Conservation (phyloP, 306 rosid species). For the Pyrus communis region DNA sequence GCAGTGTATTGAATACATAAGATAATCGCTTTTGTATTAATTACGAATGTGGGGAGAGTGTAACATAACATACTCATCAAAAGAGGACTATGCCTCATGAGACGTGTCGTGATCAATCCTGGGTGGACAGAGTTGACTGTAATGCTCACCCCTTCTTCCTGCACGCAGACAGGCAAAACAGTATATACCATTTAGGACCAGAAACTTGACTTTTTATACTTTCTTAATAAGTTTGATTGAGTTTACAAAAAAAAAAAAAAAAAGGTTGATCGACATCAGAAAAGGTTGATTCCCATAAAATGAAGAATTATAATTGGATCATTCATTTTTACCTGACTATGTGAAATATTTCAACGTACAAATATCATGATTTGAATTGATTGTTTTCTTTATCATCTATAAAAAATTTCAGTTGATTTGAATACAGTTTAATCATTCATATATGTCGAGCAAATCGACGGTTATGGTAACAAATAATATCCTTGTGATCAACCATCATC, state of each 20-base stretch:
- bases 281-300: too few species aligned
- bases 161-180: not conserved
- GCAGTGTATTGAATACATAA: not conserved
- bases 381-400: too few species aligned
- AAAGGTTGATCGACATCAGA: not conserved
- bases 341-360: too few species aligned
- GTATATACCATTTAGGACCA: not conserved
- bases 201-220: not conserved
- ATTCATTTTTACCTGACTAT: too few species aligned
- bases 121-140: constrained; percentile 87
- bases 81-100: constrained; percentile 70
- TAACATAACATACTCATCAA: constrained; percentile 51
- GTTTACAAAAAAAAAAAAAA: too few species aligned
- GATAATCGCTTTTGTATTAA: not conserved
- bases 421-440: too few species aligned
- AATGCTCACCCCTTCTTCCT: constrained; percentile 83
- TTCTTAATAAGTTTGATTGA: not conserved
- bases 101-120: constrained; percentile 90
- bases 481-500: too few species aligned
- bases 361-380: too few species aligned
- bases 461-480: too few species aligned
- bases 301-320: too few species aligned
- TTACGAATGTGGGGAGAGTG: not conserved
- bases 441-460: too few species aligned
- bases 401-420: too few species aligned